phyloP scores from a whole-genome alignment of 805 yeast species.

The Ogataea pini region DNA sequence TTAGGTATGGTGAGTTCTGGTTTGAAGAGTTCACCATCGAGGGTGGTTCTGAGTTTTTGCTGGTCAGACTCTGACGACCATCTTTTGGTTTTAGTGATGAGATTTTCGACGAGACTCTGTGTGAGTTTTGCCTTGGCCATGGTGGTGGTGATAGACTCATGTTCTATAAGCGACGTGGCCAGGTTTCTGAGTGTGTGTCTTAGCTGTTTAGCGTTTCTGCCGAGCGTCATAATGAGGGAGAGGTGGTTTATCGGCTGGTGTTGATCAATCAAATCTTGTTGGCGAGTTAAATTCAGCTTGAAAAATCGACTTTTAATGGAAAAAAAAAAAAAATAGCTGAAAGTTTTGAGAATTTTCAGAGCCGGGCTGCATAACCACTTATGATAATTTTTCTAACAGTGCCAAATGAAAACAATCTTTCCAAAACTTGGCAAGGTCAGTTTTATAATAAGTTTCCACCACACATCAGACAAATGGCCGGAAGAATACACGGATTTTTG shows the following conservation, averaged over 20 bases:
- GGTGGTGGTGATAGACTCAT: conserved; percentile 72
- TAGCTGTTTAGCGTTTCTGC: conserved; percentile 52
- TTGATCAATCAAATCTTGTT: not conserved
- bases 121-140: conserved; percentile 74
- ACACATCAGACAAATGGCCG: conserved; percentile 33
- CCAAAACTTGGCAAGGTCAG: no score
- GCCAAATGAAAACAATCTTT: not conserved
- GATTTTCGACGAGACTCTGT: conserved; percentile 59
- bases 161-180: conserved; percentile 65
- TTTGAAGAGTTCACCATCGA: conserved; percentile 45
- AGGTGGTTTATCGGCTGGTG: not conserved
- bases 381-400: not conserved
- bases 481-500: conserved; percentile 56
- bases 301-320: no score
- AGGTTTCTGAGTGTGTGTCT: conserved; percentile 62
- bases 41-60: conserved; percentile 30
- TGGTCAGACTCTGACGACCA: conserved; percentile 22
- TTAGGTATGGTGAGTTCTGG: conserved; percentile 58
- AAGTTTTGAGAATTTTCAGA: not conserved
- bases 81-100: conserved; percentile 59
- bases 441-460: not conserved
- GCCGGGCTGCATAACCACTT: conserved; percentile 1
- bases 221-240: conserved; percentile 30
- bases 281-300: not conserved
- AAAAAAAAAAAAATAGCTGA: not conserved